These are phyloP conservation scores for Peronospora farinosa DNA, from an alignment of 352 stramenopile species.

Conservation along the genomic window DNA sequence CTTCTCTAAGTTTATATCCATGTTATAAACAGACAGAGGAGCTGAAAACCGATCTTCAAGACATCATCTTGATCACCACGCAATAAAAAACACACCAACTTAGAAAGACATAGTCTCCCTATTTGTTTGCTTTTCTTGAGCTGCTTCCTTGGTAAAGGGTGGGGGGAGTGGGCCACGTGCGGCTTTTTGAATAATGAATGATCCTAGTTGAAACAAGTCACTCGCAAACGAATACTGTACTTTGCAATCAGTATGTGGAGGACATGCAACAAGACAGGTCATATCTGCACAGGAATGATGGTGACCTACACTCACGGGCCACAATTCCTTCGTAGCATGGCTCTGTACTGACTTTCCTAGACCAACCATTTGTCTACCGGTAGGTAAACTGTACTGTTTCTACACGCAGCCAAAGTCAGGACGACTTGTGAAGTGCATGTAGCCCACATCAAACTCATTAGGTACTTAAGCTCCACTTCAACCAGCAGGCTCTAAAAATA, in stretches of 20 bases:
- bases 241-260: not conserved
- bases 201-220: too few relatives aligned
- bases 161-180: conserved; percentile 54
- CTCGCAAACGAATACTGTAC: too few relatives aligned
- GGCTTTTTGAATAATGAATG: too few relatives aligned
- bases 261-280: too few relatives aligned
- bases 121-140: conserved; percentile 64
- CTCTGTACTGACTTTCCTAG: conserved; percentile 11
- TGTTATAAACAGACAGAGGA: conserved; percentile 60
- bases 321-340: conserved; percentile 5
- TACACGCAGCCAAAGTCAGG: not conserved
- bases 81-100: conserved; percentile 69
- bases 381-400: not conserved
- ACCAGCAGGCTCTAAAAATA: not conserved
- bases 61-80: conserved; percentile 73
- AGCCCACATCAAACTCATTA: not conserved
- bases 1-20: conserved; percentile 48
- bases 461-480: conserved; percentile 5
- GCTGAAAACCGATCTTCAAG: conserved; percentile 55
- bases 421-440: not conserved
- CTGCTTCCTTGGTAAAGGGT: conserved; percentile 53
- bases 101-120: conserved; percentile 87
- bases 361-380: conserved; percentile 26
- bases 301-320: not conserved
- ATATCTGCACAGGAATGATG: too few relatives aligned